A percentile compares a stretch with the other conserved stretches of the same genome.
Conservation (phyloP, 768 basidiomycete species). For the Tephrocybe sp. region DNA sequence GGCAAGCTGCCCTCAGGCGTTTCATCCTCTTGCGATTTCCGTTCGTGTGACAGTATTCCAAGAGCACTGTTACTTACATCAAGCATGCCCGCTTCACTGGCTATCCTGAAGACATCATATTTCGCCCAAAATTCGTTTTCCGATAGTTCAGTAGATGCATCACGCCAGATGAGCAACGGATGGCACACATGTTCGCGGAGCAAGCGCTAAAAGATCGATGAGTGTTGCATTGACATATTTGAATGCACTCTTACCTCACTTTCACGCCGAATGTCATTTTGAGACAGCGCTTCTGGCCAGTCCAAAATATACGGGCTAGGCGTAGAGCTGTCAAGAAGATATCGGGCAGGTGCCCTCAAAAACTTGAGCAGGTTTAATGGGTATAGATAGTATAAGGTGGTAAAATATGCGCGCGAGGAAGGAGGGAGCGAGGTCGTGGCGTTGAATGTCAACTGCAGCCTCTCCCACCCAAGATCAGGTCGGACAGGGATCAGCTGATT, state of each 20-base stretch:
- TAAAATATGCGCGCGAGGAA: constrained; percentile 68
- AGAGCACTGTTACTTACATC: constrained; percentile 57
- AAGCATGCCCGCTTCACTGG: constrained; percentile 69
- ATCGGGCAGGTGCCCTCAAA: constrained; percentile 64
- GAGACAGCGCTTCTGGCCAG: constrained; percentile 73
- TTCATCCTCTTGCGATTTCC: background rate
- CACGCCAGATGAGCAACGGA: constrained; percentile 67
- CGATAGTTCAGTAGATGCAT: constrained; percentile 62
- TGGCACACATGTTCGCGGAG: constrained; percentile 75
- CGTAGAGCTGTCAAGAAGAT: constrained; percentile 52
- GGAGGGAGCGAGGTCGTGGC: constrained; percentile 54
- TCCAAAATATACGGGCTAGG: constrained; percentile 62
- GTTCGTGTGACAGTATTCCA: constrained; percentile 41
- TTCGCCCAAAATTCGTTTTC: constrained; percentile 68
- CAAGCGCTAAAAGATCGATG: constrained; percentile 46
- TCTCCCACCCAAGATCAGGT: constrained; percentile 67
- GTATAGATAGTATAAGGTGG: constrained; percentile 85
- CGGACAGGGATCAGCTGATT: constrained; percentile 42
- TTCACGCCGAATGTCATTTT: constrained; percentile 67
- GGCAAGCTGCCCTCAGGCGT: constrained; percentile 16
- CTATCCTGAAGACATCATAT: constrained; percentile 60
- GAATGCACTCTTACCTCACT: constrained; percentile 54
- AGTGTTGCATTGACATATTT: background rate
- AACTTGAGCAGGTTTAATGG: constrained; percentile 87
- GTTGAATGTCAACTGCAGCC: constrained; percentile 61